Base-by-base conservation (phyloP, 163 green algal species). In the Volvox carteri region DNA sequence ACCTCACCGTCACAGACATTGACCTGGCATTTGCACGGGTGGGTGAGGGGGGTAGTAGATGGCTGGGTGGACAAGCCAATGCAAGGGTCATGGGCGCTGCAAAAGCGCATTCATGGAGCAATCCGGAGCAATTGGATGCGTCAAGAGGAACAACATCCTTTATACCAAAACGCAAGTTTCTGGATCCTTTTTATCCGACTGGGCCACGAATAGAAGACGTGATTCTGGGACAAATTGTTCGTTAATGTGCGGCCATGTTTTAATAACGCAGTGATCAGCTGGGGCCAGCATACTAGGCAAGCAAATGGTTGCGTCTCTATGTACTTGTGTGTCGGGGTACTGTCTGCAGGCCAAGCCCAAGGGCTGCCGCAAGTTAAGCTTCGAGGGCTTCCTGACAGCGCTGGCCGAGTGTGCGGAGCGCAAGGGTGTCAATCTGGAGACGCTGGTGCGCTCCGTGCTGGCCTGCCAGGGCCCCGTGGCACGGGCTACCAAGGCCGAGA, bases 1-100 rank as follows among this genome's bases (percentile, higher is more conserved):
- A 78, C 42, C 76, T 96, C 25, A 93, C 68, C 60, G 58, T 78
- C 58, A 91, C 80, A n/a, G 92, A 94, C 58, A 88, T 93, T 9
- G 94, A 96, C 91, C 80, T 96, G 67, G 90, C 93, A 77, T 95
- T 96, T 77, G 85, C 92, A 19, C 87, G 44, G 78, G 78, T 86
- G 41, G 28, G 76, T 73, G 56, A 19, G 62, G 9, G 25, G n/a
- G n/a, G n/a, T n/a, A n/a, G n/a, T n/a, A n/a, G n/a, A n/a, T n/a
- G 54, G 54, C 7, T 65, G 54, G 28, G 54, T 30, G 28, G 5
- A 65, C 7, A 65, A 65, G 28, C 28, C 3, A 65, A 12, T 65
- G 54, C 8, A 30, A 23, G 54, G 54, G n/a, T n/a, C n/a, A n/a
- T n/a, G n/a, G n/a, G n/a, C n/a, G n/a, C n/a, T n/a, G n/a, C n/a